Evolutionary conservation across 1,284 basidiomycete species (phyloP).

Genomic region (Amylostereum chailletii): DNA sequence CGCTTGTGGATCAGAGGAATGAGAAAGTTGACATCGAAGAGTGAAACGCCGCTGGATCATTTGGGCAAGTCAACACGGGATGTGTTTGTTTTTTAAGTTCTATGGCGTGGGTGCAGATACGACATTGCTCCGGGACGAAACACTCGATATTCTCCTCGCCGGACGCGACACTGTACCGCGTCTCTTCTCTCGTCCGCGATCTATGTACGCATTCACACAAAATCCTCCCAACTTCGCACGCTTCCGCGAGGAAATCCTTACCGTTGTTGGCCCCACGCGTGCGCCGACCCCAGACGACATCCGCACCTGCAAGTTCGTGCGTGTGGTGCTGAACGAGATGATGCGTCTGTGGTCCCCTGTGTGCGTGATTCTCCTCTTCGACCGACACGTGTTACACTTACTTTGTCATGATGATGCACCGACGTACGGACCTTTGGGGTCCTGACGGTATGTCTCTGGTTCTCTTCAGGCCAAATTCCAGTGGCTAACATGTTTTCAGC

Average conservation of each 20-base stretch:
- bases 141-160: slow-evolving; percentile 31
- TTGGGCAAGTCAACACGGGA: slow-evolving; percentile 25
- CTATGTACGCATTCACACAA: slow-evolving; percentile 37
- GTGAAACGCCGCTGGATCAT: slow-evolving; percentile 29
- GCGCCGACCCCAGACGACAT: slow-evolving; percentile 32
- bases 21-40: slow-evolving; percentile 16
- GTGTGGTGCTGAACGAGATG: slow-evolving; percentile 24
- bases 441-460: slow-evolving; percentile 14
- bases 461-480: neutral
- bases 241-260: slow-evolving; percentile 33
- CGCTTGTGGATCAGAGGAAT: slow-evolving; percentile 28
- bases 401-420: slow-evolving; percentile 14
- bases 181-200: slow-evolving; percentile 27
- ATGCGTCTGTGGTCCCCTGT: slow-evolving; percentile 1
- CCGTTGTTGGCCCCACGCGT: slow-evolving; percentile 22
- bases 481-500: slow-evolving; percentile 12
- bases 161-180: slow-evolving; percentile 34
- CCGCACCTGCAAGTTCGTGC: slow-evolving; percentile 26
- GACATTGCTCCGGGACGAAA: slow-evolving; percentile 28
- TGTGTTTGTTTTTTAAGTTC: too few relatives aligned
- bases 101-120: slow-evolving; percentile 10
- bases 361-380: slow-evolving; percentile 14
- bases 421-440: slow-evolving; percentile 22
- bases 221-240: slow-evolving; percentile 26
- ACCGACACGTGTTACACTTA: slow-evolving; percentile 14